Evolutionary conservation across 805 yeast genomes (phyloP), one percentile per base, ranked within the genome.

Genomic region (Saccharomycopsis sp.): DNA sequence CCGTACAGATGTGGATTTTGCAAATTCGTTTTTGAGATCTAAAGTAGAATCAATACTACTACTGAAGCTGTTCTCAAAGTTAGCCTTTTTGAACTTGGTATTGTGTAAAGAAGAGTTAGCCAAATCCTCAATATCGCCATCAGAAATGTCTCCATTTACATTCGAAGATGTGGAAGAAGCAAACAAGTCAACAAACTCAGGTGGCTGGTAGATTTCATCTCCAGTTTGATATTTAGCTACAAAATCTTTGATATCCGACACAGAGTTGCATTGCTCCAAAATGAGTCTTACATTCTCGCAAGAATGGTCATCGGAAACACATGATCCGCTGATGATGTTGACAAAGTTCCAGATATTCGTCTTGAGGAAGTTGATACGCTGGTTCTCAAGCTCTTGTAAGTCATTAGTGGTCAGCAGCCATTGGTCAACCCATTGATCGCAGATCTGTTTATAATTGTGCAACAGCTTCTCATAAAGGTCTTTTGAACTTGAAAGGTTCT

Each of bases 311-410:
- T 86, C 87, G 51, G 83, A 81, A 35, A 89, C 92, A 68, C 96
- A 90, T 2, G 84, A 76, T 0, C 89, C 78, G 5, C 96, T 87
- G 7, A 87, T 75, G 47, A 84, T 77, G 70, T 89, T 89, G 53
- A 93, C 83, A 66, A 78, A 89, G 50, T 84, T 87, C 87, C 96
- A 90, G 60, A 90, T 70, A 64, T 84, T 87, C 17, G 85, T 75
- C 65, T 88, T 86, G 58, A 87, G 67, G 62, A 84, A 79, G 65
- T 85, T 86, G 57, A 88, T 80, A 62, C 92, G 78, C 67, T 87
- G 90, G 54, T 82, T 81, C 67, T 89, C 97, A 53, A 87, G 70
- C 56, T 74, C 78, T 70, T 89, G 91, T 62, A 86, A 75, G 62
- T 79, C 79, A 62, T 78, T 82, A 52, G 89, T 79, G 0, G 87